A percentile compares a stretch with the other conserved stretches of the same genome.
Conservation (phyloP, 148 eudicot species). For the Cornus florida region DNA sequence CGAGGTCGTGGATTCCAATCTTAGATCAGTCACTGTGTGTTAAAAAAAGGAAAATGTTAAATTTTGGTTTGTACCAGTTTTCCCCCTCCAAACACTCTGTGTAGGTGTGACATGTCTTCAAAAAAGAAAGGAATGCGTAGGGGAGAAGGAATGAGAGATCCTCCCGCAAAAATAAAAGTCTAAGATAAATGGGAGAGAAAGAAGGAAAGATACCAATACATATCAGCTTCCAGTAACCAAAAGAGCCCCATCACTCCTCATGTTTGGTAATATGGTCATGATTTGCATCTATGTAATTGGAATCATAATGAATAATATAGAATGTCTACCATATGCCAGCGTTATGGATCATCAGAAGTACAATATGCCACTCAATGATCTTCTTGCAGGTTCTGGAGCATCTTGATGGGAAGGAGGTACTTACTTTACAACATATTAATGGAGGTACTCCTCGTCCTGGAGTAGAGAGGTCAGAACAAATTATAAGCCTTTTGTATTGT, state of each 20-base stretch:
- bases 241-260: neutral
- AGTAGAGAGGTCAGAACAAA: constrained; percentile 69
- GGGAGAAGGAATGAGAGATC: too few relatives aligned
- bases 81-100: too few relatives aligned
- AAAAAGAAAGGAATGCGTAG: too few relatives aligned
- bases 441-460: constrained; percentile 69
- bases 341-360: constrained; percentile 6
- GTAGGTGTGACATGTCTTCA: too few relatives aligned
- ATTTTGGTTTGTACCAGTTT: too few relatives aligned
- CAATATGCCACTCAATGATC: neutral
- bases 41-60: too few relatives aligned
- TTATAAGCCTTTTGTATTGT: neutral
- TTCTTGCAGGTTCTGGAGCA: constrained; percentile 65
- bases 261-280: neutral
- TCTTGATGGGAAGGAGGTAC: constrained; percentile 70
- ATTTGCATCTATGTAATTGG: neutral
- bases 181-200: neutral
- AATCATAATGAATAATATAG: neutral
- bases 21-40: too few relatives aligned
- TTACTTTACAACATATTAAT: constrained; percentile 68
- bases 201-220: neutral
- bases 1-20: too few relatives aligned
- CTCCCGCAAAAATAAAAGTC: too few relatives aligned
- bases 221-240: neutral
- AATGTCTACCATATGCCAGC: neutral